These are phyloP conservation scores for Globisporangium camurandrum DNA, from an alignment of 352 stramenopile species.

Conservation along the genomic window DNA sequence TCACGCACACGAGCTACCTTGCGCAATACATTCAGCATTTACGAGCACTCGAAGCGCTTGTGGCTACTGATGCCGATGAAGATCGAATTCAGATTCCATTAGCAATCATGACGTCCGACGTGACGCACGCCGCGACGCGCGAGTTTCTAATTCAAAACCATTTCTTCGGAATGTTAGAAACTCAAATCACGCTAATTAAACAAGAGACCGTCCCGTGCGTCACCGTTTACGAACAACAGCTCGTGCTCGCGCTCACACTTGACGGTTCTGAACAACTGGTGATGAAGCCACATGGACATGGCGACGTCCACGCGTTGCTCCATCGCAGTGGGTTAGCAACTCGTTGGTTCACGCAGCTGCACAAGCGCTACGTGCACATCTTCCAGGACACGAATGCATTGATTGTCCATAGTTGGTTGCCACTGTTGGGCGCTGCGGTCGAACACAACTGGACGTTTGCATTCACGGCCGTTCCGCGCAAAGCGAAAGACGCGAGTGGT, in stretches of 20 bases:
- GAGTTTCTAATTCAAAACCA: constrained; percentile 86
- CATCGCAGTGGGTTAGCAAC: constrained; percentile 62
- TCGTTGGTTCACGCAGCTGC: constrained; percentile 69
- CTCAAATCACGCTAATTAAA: constrained; percentile 94
- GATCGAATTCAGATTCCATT: constrained; percentile 70
- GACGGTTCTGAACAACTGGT: constrained; percentile 28
- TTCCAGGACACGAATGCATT: constrained; percentile 94
- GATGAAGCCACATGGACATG: constrained; percentile 98
- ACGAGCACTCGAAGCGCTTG: constrained; percentile 78
- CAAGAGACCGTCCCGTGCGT: constrained; percentile 95
- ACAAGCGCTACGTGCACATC: constrained; percentile 92
- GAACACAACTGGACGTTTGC: constrained; percentile 88
- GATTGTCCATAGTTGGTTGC: constrained; percentile 89
- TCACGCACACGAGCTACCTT: constrained; percentile 89
- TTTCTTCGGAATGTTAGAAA: constrained; percentile 91
- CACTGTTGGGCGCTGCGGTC: constrained; percentile 84
- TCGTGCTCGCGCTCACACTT: constrained; percentile 63
- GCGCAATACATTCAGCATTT: constrained; percentile 93
- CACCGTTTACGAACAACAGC: constrained; percentile 47
- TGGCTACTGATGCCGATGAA: constrained; percentile 7
- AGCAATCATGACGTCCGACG: constrained; percentile 97
- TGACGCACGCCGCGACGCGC: constrained; percentile 90
- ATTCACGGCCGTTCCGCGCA: constrained; percentile 89
- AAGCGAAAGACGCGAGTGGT: constrained; percentile 88
- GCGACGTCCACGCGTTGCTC: constrained; percentile 95